phyloP scores from a whole-genome alignment of 139 green algal species.

The Edaphochlamys debaryana region DNA sequence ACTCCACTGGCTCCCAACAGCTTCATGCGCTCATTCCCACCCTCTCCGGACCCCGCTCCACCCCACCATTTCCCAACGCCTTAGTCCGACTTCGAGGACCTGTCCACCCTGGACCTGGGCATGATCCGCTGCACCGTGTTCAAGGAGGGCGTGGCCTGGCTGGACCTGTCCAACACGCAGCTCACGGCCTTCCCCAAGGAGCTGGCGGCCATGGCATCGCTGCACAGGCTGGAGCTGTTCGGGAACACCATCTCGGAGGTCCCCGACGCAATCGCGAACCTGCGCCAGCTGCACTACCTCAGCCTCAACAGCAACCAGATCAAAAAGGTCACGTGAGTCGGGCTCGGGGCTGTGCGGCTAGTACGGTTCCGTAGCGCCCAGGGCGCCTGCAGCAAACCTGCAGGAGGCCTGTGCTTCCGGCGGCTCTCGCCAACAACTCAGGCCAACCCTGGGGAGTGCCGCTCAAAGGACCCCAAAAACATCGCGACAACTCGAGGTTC shows the following conservation, averaged over 20 bases:
- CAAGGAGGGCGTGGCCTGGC: neutral
- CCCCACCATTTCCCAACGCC: no score
- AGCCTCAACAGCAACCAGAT: neutral
- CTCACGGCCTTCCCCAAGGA: neutral
- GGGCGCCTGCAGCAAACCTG: no score
- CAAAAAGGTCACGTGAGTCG: neutral
- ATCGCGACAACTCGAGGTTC: no score
- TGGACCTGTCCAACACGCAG: neutral
- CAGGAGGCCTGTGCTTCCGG: no score
- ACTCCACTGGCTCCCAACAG: no score
- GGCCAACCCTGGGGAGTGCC: no score
- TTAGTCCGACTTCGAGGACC: neutral
- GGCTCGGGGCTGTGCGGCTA: no score
- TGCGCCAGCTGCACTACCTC: neutral
- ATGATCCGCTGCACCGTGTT: neutral
- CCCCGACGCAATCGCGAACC: neutral
- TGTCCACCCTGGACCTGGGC: neutral
- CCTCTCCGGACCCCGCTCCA: neutral
- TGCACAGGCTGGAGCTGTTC: neutral
- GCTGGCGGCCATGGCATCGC: neutral
- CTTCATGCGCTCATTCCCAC: neutral
- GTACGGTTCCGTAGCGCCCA: no score
- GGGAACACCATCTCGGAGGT: no score
- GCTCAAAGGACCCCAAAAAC: no score
- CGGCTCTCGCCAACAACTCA: no score